Base-by-base conservation (phyloP, 371 early-diverging fungal species). In the Neoconidiobolus thromboides region DNA sequence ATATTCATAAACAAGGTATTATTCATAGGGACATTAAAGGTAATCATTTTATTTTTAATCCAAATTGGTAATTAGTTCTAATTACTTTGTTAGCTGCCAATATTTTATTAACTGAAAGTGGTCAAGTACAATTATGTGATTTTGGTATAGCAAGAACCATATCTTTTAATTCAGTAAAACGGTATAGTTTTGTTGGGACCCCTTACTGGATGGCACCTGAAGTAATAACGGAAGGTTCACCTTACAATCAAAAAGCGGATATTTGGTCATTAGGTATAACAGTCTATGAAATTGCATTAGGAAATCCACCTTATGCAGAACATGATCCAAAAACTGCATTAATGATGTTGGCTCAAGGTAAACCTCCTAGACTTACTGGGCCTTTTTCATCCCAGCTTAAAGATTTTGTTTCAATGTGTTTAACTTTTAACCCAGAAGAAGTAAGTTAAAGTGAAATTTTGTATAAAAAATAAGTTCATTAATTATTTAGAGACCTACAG, bases 21-120 rank as follows among this genome's bases (percentile, higher is more conserved):
- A 94, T 97, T 62, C 98, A 97, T 64, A 76, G 98, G 59, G 98
- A 97, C 67, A 92, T 97, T 61, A 97, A 97, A 80, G 89, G 91
- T 89, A 48, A 40, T 57, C n/a, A n/a, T 38, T 51, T 41, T 50
- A 26, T 26, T 26, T 26, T 26, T 26, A 26, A 26, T 26, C 26
- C 26, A 26, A 26, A 26, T 26, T 4, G 2, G 3, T 0, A 7
- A 36, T 60, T n/a, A 54, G 54, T 43, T 48, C 48, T 43, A 10
- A 15, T 55, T 38, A 12, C 37, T 55, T 46, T 14, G 55, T 58
- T 64, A 78, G 89, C 95, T 3, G 93, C 96, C 46, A 96, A 96
- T 67, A 84, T 96, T 39, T 72, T 96, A 26, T 69, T 93, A 55
- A 96, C 94, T 4, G 82, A 83, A 26, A 83, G 85, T 53, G 97